phyloP scores from a whole-genome alignment of 306 rosid genomes.

The Mimosa pudica region DNA sequence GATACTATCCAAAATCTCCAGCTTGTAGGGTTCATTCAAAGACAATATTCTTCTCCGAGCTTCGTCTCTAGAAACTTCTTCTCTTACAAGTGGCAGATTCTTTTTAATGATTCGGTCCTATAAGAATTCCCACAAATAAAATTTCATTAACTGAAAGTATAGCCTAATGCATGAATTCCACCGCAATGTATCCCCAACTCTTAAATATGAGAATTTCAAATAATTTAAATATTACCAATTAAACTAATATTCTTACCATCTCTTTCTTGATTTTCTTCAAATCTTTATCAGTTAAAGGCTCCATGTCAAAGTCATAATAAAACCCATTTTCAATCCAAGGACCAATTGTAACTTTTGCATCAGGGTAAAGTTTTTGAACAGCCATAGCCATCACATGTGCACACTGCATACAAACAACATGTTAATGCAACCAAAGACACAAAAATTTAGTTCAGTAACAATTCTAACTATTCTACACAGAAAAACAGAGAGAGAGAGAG shows the following conservation, averaged over 20 bases:
- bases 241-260: constrained; percentile 61
- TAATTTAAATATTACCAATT: constrained; percentile 9
- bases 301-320: constrained; percentile 93
- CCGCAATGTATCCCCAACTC: constrained; percentile 19
- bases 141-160: constrained; percentile 19
- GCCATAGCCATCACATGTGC: constrained; percentile 99
- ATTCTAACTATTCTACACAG: neutral
- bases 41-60: constrained; percentile 76
- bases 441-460: neutral
- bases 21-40: constrained; percentile 88
- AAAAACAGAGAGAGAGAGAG: neutral
- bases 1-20: constrained; percentile 90
- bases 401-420: constrained; percentile 53
- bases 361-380: constrained; percentile 87
- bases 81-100: constrained; percentile 88
- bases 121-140: constrained; percentile 40
- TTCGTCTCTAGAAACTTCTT: constrained; percentile 94
- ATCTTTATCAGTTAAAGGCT: constrained; percentile 82
- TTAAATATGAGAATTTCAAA: constrained; percentile 22
- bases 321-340: constrained; percentile 98
- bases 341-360: constrained; percentile 96
- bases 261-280: constrained; percentile 91
- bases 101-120: constrained; percentile 81
- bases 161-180: constrained; percentile 31
- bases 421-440: constrained; percentile 27